Evolutionary conservation across 2,329 filamentous ascomycete genomes (phyloP), one percentile per base, ranked within the genome.

Genomic region (Ophiostoma ulmi): DNA sequence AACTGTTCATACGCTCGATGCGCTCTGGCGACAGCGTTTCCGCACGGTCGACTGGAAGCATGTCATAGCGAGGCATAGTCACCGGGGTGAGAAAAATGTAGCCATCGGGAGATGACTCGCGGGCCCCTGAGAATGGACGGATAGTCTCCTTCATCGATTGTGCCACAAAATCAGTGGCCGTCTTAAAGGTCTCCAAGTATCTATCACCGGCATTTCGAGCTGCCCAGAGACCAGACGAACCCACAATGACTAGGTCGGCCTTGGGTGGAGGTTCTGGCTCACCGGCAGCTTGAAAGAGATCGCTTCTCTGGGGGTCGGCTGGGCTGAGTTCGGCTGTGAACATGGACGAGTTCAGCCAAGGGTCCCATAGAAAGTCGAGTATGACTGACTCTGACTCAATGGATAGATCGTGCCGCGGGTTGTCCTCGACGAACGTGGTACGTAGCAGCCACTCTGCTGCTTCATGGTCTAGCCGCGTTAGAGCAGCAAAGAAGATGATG

Each of bases 341-440:
- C 10, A 75, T 74, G 0, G 83, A 81, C 38, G 83, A 81, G 76
- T 90, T 86, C 35, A 90, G 79, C 78, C 81, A 88, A 0, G 88
- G 88, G 76, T 90, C 87, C 86, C 87, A 90, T 13, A 88, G 77
- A 73, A 88, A 89, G 66, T 85, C 79, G 36, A 89, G 74, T 38
- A 76, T 80, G 2, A 86, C 80, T n/a, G 80, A 81, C 17, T 79
- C 79, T 1, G 80, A 80, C 6, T 78, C 77, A 70, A 85, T 82
- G 4, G 79, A 77, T 7, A 85, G 76, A 76, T 86, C 80, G 20
- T 76, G 75, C 72, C 85, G 83, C 70, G 83, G 82, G 58, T 79
- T 75, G 38, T 76, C 75, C 3, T 73, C 71, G 20, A 77, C 75
- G n/a, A 80, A 74, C 20, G 80, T 78, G 26, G 78, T 77, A 1